Evolutionary conservation across 2,329 filamentous ascomycete species (phyloP), one percentile per base, ranked within the genome.

Genomic region (Trichoderma koningiopsis): DNA sequence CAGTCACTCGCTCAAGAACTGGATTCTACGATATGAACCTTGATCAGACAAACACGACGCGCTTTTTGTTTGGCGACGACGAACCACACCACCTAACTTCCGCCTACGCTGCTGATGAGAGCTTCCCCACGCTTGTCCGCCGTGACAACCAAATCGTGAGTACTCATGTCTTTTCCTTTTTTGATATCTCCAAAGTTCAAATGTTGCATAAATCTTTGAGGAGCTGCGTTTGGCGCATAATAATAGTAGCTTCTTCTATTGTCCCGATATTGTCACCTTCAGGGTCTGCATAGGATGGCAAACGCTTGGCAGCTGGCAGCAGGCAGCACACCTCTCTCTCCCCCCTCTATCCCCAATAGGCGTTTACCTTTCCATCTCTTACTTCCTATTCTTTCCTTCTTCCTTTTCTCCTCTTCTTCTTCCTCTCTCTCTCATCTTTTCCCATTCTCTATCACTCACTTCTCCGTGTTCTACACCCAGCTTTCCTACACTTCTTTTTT

Each of bases 1-100:
- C 95, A 37, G 92, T 95, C 63, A 93, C 91, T 59, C 87, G 87
- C 70, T 88, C 89, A 73, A 88, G 91, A 73, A 89, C 85, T 73
- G 87, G 90, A 72, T 82, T 89, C 74, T 89, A 91, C 76, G 89
- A 90, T 73, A 85, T 89, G 74, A 87, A 87, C 49, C 83, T 97
- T 69, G 94, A 96, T 71, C 91, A 92, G 73, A 93, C 93, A 76
- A 94, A 96, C 81, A 94, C 92, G 14, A 88, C 93, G 31, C 90
- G 92, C 68, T 97, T 96, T 76, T 84, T 97, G 47, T 97, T 97
- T 77, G 91, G 91, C 70, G 92, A 93, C 75, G 93, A 94, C 70
- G 90, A 94, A 66, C 73, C 77, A 11, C 78, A 87, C 92, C 72
- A 76, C n/a, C 53, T 77, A 29, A 74, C 73, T 14, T 77, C 75